Conservation (phyloP, 257 asterid species). For the Cordia subcordata region DNA sequence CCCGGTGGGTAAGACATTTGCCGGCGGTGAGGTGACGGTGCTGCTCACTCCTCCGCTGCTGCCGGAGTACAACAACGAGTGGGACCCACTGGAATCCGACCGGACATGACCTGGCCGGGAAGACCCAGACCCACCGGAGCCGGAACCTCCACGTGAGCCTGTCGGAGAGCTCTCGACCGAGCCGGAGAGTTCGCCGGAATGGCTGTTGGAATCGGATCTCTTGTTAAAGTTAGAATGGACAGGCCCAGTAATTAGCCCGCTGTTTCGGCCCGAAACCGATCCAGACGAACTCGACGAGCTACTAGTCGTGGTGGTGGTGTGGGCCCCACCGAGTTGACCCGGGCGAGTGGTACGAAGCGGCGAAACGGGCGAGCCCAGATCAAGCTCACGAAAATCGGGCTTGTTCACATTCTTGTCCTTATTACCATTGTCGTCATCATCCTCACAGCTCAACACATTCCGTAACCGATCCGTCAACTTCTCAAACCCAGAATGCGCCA, state of each 20-base stretch:
- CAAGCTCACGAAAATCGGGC: slow-evolving; percentile 75
- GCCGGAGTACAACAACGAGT: slow-evolving; percentile 43
- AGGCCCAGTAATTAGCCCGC: not conserved
- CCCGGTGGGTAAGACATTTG: slow-evolving; percentile 55
- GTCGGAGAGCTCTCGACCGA: slow-evolving; percentile 52
- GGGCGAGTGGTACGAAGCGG: slow-evolving; percentile 18
- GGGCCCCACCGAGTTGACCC: not conserved
- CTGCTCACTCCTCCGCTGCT: slow-evolving; percentile 22
- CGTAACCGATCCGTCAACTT: slow-evolving; percentile 48
- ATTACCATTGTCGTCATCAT: slow-evolving; percentile 21
- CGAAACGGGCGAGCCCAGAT: slow-evolving; percentile 72
- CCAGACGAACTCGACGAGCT: slow-evolving; percentile 54
- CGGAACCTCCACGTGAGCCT: slow-evolving; percentile 11
- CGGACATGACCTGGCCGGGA: slow-evolving; percentile 43
- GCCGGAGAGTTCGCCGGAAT: slow-evolving; percentile 46
- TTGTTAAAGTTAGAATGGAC: not conserved
- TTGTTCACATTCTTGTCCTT: slow-evolving; percentile 36
- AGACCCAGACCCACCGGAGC: not conserved
- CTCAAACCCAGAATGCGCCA: slow-evolving; percentile 46
- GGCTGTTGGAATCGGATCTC: slow-evolving; percentile 38
- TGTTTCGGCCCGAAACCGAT: slow-evolving; percentile 47
- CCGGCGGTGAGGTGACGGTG: slow-evolving; percentile 48
- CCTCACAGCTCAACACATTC: slow-evolving; percentile 26
- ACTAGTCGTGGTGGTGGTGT: slow-evolving; percentile 20
- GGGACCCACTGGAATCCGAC: slow-evolving; percentile 55